A percentile compares a stretch with the other conserved stretches of the same genome.
Conservation (phyloP, 2,329 filamentous ascomycete species). For the Coniella vitis region DNA sequence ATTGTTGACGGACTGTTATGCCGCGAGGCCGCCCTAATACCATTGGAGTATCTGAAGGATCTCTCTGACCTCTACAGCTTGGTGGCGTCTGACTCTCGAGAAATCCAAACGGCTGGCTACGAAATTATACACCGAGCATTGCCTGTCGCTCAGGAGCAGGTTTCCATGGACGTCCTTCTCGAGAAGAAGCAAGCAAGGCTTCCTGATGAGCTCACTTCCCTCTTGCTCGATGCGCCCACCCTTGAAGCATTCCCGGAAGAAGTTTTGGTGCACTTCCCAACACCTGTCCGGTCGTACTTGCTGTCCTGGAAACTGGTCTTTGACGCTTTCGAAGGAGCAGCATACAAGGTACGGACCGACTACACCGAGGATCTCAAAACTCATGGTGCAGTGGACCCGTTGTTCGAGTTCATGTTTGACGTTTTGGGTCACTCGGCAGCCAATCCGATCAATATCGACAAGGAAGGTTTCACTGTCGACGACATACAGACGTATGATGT, state of each 20-base stretch:
- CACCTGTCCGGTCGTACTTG: slow-evolving; percentile 69
- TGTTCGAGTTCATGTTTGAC: slow-evolving; percentile 77
- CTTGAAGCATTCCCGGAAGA: slow-evolving; percentile 61
- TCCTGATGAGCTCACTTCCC: slow-evolving; percentile 76
- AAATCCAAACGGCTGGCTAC: slow-evolving; percentile 76
- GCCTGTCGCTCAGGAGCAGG: slow-evolving; percentile 68
- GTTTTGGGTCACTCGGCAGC: slow-evolving; percentile 73
- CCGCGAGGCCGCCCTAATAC: slow-evolving; percentile 59
- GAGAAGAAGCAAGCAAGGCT: slow-evolving; percentile 67
- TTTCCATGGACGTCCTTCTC: slow-evolving; percentile 69
- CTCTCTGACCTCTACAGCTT: slow-evolving; percentile 66
- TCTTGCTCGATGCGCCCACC: slow-evolving; percentile 72
- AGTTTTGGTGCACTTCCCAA: slow-evolving; percentile 61
- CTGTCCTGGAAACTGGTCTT: slow-evolving; percentile 87
- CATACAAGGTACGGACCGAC: slow-evolving; percentile 73
- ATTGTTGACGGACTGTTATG: slow-evolving; percentile 71
- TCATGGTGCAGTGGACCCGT: slow-evolving; percentile 57
- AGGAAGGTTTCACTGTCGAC: slow-evolving; percentile 52
- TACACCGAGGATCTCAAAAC: slow-evolving; percentile 76
- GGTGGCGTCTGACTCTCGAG: slow-evolving; percentile 65
- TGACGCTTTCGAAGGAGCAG: slow-evolving; percentile 71
- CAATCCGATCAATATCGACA: slow-evolving; percentile 66
- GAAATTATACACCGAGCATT: slow-evolving; percentile 74
- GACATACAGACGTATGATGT: slow-evolving; percentile 51
- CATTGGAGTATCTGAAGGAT: slow-evolving; percentile 55